phyloP scores from a whole-genome alignment of 345 rosid species.

The Eucalyptus melliodora region DNA sequence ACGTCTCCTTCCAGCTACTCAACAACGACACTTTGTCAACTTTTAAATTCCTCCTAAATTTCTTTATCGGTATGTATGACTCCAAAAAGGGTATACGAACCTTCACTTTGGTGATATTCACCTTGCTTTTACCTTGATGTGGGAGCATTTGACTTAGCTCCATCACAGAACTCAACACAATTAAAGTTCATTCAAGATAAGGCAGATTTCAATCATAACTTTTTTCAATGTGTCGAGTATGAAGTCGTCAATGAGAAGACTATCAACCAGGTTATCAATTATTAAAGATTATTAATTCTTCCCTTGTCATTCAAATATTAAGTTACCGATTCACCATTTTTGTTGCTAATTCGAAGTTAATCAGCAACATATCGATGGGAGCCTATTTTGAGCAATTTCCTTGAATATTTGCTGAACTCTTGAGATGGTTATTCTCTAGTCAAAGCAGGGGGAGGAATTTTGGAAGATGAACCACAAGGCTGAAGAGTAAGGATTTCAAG shows the following conservation, averaged over 20 bases:
- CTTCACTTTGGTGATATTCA: not conserved
- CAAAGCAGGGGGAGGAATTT: not conserved
- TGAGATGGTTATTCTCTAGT: not conserved
- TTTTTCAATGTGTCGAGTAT: not conserved
- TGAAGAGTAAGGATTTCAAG: not conserved
- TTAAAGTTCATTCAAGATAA: not conserved
- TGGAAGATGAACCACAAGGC: not conserved
- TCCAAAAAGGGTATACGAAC: too few species aligned
- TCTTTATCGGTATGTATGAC: too few species aligned
- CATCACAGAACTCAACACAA: not conserved
- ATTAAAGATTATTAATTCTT: not conserved
- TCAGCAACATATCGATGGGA: not conserved
- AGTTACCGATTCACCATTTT: not conserved
- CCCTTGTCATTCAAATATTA: not conserved
- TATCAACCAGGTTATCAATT: not conserved
- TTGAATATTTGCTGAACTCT: not conserved
- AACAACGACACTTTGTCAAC: not conserved
- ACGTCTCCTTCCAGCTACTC: not conserved
- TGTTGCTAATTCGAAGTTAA: not conserved
- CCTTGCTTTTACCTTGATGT: not conserved
- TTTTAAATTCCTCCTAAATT: not conserved
- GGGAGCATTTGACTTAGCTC: not conserved
- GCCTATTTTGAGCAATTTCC: not conserved
- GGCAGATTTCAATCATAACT: not conserved
- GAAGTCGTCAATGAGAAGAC: not conserved